Evolutionary conservation across 768 basidiomycete species (phyloP).

Genomic region (Dentipellis sp.): DNA sequence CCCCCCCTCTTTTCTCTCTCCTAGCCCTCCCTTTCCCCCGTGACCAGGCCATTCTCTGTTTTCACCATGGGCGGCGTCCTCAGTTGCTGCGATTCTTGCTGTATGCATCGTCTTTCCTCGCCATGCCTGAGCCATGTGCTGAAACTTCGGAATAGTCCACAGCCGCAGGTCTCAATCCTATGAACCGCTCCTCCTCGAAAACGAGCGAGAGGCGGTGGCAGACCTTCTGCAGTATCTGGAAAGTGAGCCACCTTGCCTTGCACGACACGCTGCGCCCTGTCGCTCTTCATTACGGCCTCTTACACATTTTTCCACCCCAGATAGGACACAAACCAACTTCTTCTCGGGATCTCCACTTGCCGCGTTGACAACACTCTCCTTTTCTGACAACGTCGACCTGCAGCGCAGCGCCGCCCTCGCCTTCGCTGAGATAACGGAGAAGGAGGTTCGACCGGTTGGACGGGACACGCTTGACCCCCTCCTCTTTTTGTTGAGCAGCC

Average conservation of each 20-base stretch:
- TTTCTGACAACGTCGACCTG: slow-evolving; percentile 98
- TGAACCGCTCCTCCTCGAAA: slow-evolving; percentile 80
- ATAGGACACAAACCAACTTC: slow-evolving; percentile 98
- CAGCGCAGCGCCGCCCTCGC: slow-evolving; percentile 97
- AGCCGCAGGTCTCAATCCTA: slow-evolving; percentile 81
- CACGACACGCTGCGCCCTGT: neutral
- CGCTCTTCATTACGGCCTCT: neutral
- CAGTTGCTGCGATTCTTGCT: slow-evolving; percentile 81
- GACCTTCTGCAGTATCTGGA: slow-evolving; percentile 96
- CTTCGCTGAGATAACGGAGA: slow-evolving; percentile 99
- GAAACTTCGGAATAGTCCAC: slow-evolving; percentile 39
- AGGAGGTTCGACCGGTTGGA: slow-evolving; percentile 94
- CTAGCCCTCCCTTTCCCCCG: slow-evolving; percentile 3
- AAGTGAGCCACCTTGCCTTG: slow-evolving; percentile 39
- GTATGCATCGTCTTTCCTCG: slow-evolving; percentile 32
- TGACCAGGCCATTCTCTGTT: neutral
- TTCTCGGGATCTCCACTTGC: slow-evolving; percentile 88
- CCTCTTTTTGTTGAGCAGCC: slow-evolving; percentile 91
- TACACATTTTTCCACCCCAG: slow-evolving; percentile 30
- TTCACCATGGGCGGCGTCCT: slow-evolving; percentile 58
- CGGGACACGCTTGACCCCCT: slow-evolving; percentile 98
- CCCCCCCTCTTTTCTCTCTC: slow-evolving; percentile 4
- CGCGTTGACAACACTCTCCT: slow-evolving; percentile 93
- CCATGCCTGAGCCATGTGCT: slow-evolving; percentile 7
- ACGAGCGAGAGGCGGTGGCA: slow-evolving; percentile 96